Base-by-base conservation (phyloP, 2,329 filamentous ascomycete genomes). In the Cyphellophora attinorum region DNA sequence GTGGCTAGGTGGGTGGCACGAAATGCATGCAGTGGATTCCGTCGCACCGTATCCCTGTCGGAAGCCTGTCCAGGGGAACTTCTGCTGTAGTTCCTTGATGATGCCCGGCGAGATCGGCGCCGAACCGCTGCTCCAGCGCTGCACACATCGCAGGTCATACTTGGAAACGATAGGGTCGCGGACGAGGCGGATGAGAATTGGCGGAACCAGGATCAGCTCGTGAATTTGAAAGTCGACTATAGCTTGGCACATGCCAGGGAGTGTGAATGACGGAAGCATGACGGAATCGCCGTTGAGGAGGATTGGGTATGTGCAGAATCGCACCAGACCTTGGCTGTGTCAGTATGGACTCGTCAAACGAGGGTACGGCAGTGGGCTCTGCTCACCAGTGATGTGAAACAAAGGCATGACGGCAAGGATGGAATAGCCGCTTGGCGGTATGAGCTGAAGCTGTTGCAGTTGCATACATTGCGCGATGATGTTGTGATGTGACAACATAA, bases 31-130 rank as follows among this genome's bases (percentile, higher is more conserved):
- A 49, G 74, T 79, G 2, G 65, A 70, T 52, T 80, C 77, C 0
- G 77, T 82, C 71, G 81, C 79, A n/a, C 77, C 77, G 46, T 79
- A 81, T 1, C 74, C 75, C 49, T 79, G 76, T 42, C 74, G 72
- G 52, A 80, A 76, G 0, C 72, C 73, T 0, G 69, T 74, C 1
- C 65, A 56, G 0, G 75, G 76, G 46, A 78, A 79, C 35, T 67
- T 69, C 38, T 63, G 60, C 37, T 71, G 56, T 11, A 80, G 56
- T 15, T 68, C 60, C 18, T 69, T 63, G 15, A 79, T 61, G 37
- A 81, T 69, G 49, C 79, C 70, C 4, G 62, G 59, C 5, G 62
- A 64, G 4, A 76, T 56, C 0, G 76, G 76, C 0, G 76, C 76
- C 0, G 75, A 74, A 5, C 76, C 76, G 2, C 68, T 74, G 0